These are phyloP conservation scores for Penstemon eatonii DNA, from an alignment of 257 asterid genomes.

Conservation along the genomic window DNA sequence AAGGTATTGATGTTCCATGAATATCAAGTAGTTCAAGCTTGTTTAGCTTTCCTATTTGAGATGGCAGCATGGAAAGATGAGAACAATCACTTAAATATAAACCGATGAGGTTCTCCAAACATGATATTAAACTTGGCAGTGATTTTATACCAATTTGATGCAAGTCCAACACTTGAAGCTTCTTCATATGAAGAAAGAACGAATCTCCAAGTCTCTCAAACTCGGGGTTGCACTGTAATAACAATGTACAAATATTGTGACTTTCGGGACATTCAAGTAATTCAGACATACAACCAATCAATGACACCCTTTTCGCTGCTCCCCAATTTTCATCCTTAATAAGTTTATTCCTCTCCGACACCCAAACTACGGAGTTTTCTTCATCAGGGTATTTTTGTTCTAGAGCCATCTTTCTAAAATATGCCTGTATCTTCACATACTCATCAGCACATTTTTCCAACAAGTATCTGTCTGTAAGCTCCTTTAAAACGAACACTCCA, in stretches of 20 bases:
- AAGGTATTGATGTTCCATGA: slow-evolving; percentile 5
- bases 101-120: slow-evolving; percentile 7
- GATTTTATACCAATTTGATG: background rate
- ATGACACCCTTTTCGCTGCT: slow-evolving; percentile 9
- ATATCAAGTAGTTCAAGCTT: slow-evolving; percentile 24
- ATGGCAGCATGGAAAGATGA: background rate
- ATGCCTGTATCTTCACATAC: background rate
- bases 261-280: slow-evolving; percentile 9
- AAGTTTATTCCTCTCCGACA: background rate
- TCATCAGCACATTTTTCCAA: background rate
- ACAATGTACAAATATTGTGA: slow-evolving; percentile 5
- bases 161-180: slow-evolving; percentile 14
- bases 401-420: slow-evolving; percentile 13
- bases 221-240: background rate
- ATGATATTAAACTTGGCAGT: background rate
- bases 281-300: background rate
- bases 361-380: background rate
- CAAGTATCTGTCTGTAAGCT: slow-evolving; percentile 15
- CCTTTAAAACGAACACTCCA: slow-evolving; percentile 16
- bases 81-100: slow-evolving; percentile 1
- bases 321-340: background rate
- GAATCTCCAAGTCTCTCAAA: background rate
- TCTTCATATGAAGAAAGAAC: background rate
- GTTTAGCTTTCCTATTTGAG: background rate
- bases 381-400: background rate